Conservation (phyloP, 106 monocot genomes). For the Acorus calamus region DNA sequence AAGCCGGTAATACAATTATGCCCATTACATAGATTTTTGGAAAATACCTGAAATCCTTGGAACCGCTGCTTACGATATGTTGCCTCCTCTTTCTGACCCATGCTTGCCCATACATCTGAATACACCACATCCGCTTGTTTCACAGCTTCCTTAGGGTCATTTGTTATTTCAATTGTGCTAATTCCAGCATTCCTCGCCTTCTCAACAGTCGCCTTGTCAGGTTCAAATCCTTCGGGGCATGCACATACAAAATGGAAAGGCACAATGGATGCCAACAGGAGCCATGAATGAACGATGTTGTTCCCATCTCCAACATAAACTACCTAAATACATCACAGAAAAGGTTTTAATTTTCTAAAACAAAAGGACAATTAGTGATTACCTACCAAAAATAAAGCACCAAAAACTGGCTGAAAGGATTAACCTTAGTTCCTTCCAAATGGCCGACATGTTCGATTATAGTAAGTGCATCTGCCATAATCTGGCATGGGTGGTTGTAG, state of each 20-base stretch:
- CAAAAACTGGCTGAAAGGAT: not conserved
- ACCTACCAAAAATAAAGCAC: no score
- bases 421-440: slow-evolving; percentile 85
- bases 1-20: no score
- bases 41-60: slow-evolving; percentile 84
- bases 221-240: slow-evolving; percentile 93
- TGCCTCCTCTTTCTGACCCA: slow-evolving; percentile 98
- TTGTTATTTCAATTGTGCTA: slow-evolving; percentile 80
- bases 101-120: slow-evolving; percentile 99
- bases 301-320: slow-evolving; percentile 99
- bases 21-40: no score
- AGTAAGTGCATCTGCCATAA: slow-evolving; percentile 99
- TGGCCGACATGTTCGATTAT: slow-evolving; percentile 82
- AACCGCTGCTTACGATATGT: slow-evolving; percentile 57
- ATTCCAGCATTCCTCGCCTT: slow-evolving; percentile 80
- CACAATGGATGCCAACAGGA: slow-evolving; percentile 64
- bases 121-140: slow-evolving; percentile 87
- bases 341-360: not conserved
- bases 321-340: slow-evolving; percentile 29
- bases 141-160: slow-evolving; percentile 76
- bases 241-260: slow-evolving; percentile 97
- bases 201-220: slow-evolving; percentile 68
- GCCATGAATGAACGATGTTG: slow-evolving; percentile 99
- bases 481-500: slow-evolving; percentile 96
- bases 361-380: no score